Base-by-base conservation (phyloP, 495 filamentous ascomycete genomes). In the Tetracladium marchalianum region DNA sequence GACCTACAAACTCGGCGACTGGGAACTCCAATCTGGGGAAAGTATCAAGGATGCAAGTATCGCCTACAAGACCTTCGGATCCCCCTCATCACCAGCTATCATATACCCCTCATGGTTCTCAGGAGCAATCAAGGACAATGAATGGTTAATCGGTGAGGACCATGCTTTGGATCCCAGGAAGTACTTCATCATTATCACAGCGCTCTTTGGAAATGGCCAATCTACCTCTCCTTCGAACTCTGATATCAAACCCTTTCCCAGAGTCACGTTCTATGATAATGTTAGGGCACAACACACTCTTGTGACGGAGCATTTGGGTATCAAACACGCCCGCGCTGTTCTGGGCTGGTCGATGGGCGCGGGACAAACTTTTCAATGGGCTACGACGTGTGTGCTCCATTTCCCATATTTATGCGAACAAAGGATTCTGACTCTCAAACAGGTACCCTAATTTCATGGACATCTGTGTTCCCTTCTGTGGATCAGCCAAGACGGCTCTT, bases 91-190 rank as follows among this genome's bases (percentile, higher is more conserved):
- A n/a, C 80, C 81, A 15, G 77, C 78, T 2, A 77, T 87, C 43
- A 69, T 87, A 32, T 85, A 86, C 56, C 82, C 82, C 11, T 74
- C 74, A 2, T 86, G 81, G 81, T 87, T 77, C 50, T 81, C 77
- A 11, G 6, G 19, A 54, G 51, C 41, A 0, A 76, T 84, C 46
- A 69, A 68, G 4, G 76, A 83, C 55, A 84, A 84, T 52, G 59
- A 77, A 45, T 84, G 80, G 80, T 63, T 85, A 5, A 72, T 82
- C 18, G 78, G 80, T 39, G 68, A 77, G 43, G 69, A 78, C 42
- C 79, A 76, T 48, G 66, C 74, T 0, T 67, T 85, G 33, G 72
- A 72, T 48, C 79, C 81, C 0, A 62, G 67, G 13, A 70, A 77
- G 46, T 84, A 80, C 61, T 85, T 77, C 59, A 84, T 86, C 48